Base-by-base conservation (phyloP, 495 filamentous ascomycete genomes). In the Talaromyces nanjingensis region DNA sequence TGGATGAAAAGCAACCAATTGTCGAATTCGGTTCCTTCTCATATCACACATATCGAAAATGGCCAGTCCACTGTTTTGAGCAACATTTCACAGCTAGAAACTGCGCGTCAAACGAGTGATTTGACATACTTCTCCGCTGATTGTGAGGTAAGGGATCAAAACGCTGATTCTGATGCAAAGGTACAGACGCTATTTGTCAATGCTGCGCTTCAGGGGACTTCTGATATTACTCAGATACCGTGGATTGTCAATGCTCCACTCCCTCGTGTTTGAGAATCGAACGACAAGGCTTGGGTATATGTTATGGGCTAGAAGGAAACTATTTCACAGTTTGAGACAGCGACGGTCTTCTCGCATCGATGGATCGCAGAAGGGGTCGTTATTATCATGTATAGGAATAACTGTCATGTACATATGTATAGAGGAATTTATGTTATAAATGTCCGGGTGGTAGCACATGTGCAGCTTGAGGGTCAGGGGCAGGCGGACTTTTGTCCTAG, bases 111-210 rank as follows among this genome's bases (percentile, higher is more conserved):
- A 33, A 59, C 59, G 42, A 60, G 57, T 65, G 65, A 63, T 49
- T 6, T 37, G 12, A 74, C 72, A 0, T 77, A 69, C 42, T 72
- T 79, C 68, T 84, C 67, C 69, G 56, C 22, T 37, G 71, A 79
- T 64, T 57, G 42, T 53, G 31, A 59, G 42, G 70, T 74, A 0
- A 29, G 27, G 27, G 27, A 29, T 29, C 27, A 29, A 29, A 29
- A 29, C 27, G 56, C 84, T 2, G 37, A 69, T 42, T 60, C 37
- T 39, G 83, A 79, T 0, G 55, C 65, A 37, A 37, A 37, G 29
- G 29, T 6, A 52, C 76, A 86, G 55, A 90, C 87, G 0, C 71
- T 90, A 16, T 86, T 90, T 69, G 80, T 89, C 7, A 91, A 91
- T 72, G 89, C 88, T 0, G 77, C 86, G 12, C 79, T 88, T 18